Conservation (phyloP, 2,329 filamentous ascomycete genomes). For the Capronia americana region DNA sequence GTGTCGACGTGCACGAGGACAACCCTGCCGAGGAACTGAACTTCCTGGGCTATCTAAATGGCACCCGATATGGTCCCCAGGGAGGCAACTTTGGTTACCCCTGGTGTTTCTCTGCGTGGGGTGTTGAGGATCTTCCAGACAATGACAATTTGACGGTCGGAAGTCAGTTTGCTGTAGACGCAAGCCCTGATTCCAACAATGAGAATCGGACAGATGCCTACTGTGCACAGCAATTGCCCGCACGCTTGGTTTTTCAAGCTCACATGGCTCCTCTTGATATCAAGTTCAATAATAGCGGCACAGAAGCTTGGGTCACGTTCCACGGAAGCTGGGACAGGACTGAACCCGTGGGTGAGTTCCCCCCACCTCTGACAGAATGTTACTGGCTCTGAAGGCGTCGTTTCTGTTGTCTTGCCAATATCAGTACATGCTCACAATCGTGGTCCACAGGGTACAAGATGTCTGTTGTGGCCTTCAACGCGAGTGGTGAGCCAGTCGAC, state of each 20-base stretch:
- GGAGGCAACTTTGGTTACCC: conserved; percentile 71
- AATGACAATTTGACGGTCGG: conserved; percentile 54
- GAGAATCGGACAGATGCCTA: conserved; percentile 53
- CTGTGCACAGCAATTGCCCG: conserved; percentile 52
- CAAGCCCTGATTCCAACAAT: conserved; percentile 49
- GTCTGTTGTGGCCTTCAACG: conserved; percentile 53
- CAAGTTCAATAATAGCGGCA: conserved; percentile 66
- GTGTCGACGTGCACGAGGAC: conserved; percentile 67
- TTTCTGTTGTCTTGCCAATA: not conserved
- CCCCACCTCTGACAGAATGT: too few relatives aligned
- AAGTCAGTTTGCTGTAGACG: conserved; percentile 56
- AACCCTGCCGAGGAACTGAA: conserved; percentile 79
- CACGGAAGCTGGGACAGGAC: conserved; percentile 71
- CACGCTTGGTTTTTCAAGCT: conserved; percentile 65
- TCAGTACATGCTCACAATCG: not conserved
- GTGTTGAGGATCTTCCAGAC: conserved; percentile 57
- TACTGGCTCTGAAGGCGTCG: not conserved
- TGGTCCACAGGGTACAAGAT: conserved; percentile 53
- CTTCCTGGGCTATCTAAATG: conserved; percentile 68
- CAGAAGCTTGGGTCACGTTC: conserved; percentile 70
- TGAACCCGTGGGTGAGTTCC: not conserved
- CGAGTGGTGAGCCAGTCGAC: conserved; percentile 54
- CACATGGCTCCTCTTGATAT: conserved; percentile 76
- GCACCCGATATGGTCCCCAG: conserved; percentile 51
- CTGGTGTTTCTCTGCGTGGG: conserved; percentile 71